phyloP scores from a whole-genome alignment of 106 monocot species.

The Hemerocallis citrina region DNA sequence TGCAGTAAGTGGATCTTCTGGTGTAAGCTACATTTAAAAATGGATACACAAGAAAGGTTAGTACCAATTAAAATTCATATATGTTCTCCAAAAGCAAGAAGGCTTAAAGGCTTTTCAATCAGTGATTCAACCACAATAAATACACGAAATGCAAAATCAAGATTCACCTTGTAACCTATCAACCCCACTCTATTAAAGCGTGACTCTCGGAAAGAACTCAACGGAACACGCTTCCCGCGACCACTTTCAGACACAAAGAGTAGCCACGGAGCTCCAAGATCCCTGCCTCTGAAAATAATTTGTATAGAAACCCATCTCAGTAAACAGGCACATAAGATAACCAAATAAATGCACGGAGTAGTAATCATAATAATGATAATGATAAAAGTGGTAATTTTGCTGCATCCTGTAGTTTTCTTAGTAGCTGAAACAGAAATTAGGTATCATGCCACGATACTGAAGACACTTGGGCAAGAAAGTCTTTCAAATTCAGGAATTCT shows the following conservation, averaged over 20 bases:
- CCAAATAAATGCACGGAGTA: background rate
- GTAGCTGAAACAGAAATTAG: too few relatives aligned
- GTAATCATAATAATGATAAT: background rate
- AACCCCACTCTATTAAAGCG: constrained; percentile 74
- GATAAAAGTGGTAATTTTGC: background rate
- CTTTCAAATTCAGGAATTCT: too few relatives aligned
- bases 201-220: constrained; percentile 66
- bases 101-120: background rate
- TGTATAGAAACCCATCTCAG: background rate
- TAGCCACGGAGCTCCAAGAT: constrained; percentile 79
- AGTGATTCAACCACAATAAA: background rate
- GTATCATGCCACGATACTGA: too few relatives aligned
- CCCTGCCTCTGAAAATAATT: constrained; percentile 42
- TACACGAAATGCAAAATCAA: background rate
- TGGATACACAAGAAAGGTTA: background rate
- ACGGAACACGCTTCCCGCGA: constrained; percentile 79
- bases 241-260: constrained; percentile 92
- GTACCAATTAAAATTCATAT: background rate
- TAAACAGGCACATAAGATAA: background rate
- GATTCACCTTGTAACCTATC: constrained; percentile 77
- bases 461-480: too few relatives aligned
- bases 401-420: too few relatives aligned
- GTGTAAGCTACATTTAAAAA: constrained; percentile 38
- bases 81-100: too few relatives aligned
- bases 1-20: constrained; percentile 73